Evolutionary conservation across 2,329 filamentous ascomycete species (phyloP), one percentile per base, ranked within the genome.

Genomic region (Exophiala dermatitidis): DNA sequence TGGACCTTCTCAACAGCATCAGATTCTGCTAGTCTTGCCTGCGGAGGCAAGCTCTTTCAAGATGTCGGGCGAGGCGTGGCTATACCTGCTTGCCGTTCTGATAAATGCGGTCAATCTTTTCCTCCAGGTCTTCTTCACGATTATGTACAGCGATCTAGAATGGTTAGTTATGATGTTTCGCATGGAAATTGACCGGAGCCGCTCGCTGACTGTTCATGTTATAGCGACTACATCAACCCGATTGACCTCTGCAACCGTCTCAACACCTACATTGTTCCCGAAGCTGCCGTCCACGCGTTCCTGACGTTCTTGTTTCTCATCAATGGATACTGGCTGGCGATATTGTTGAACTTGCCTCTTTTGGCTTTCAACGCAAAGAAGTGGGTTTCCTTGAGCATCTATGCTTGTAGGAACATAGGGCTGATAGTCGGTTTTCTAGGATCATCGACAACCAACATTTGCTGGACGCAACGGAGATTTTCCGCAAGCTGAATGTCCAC

Each of bases 71-170:
- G 90, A 96, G 82, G 90, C 90, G 72, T 96, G 93, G 93, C 79
- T 98, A 72, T 98, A 94, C 78, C 84, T 98, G 67, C 81, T 98
- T 74, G 85, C 91, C 75, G 94, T 98, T 74, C 82, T 98, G 71
- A 94, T 98, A 79, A 98, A 98, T 78, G 93, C 93, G 77, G 90
- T 98, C 83, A 98, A 98, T 80, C 82, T 98, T 69, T 98, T 98
- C 75, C 81, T 98, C 54, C 94, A 98, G 78, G 93, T 98, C 66
- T 98, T 98, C 82, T 98, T 98, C 78, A 98, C 93, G 54, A 98
- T 98, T 70, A 98, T 98, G 94, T 98, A 97, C 77, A 95, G 89
- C 74, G 93, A 98, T 80, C 76, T 98, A 67, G 93, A 98, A 86
- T 98, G 93, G 90, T 95, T 77, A 68, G 88, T 79, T 34, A n/a